phyloP scores from a whole-genome alignment of 192 early-diverging fungal genomes.

The Linnemannia hyalina region DNA sequence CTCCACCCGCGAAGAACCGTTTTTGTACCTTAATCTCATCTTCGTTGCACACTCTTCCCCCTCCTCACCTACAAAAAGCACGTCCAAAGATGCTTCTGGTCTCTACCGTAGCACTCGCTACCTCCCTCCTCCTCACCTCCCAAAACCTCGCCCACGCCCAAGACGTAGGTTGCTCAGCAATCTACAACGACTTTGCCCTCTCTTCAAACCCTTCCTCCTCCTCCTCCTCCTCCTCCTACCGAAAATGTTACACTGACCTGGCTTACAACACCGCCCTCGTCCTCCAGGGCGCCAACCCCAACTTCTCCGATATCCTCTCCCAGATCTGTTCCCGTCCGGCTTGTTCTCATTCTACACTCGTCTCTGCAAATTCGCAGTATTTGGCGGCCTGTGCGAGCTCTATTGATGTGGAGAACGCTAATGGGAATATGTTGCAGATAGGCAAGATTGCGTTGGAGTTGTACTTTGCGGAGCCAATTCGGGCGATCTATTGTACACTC shows the following conservation, averaged over 20 bases:
- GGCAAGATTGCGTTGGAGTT: constrained; percentile 30
- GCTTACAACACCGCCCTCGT: constrained; percentile 31
- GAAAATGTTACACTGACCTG: constrained; percentile 33
- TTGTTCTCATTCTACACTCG: constrained; percentile 25
- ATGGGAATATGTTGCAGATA: constrained; percentile 28
- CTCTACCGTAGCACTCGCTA: background rate
- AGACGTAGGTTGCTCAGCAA: constrained; percentile 23
- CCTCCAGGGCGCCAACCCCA: constrained; percentile 16
- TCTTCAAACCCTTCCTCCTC: background rate
- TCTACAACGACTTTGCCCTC: constrained; percentile 23
- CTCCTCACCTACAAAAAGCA: background rate
- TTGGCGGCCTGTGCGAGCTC: constrained; percentile 24
- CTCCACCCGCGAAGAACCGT: background rate
- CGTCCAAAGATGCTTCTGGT: background rate
- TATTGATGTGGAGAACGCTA: constrained; percentile 24
- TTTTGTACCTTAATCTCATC: too few relatives aligned
- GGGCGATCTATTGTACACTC: constrained; percentile 9
- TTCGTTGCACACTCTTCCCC: too few relatives aligned
- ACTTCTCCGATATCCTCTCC: constrained; percentile 25
- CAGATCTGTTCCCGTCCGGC: constrained; percentile 16
- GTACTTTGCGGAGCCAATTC: constrained; percentile 33
- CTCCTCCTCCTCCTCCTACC: too few relatives aligned
- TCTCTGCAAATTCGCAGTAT: constrained; percentile 7
- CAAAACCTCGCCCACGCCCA: constrained; percentile 6
- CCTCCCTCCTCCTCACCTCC: background rate